Base-by-base conservation (phyloP, 441 rosid species). In the Oxalis stricta region DNA sequence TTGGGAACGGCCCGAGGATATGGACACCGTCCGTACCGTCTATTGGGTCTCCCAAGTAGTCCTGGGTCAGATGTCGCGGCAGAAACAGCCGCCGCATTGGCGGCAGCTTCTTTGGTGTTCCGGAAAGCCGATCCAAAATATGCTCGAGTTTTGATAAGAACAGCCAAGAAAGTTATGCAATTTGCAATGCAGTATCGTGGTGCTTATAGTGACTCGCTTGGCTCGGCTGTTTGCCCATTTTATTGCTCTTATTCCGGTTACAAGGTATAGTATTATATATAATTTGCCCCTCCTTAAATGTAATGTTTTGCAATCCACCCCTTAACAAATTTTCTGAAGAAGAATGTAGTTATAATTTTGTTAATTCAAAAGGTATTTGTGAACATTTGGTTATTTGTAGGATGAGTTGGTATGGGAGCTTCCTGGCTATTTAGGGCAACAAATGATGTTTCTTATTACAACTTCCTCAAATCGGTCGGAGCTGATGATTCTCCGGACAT, bases 231-330 rank as follows among this genome's bases (percentile, higher is more conserved):
- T 2, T 88, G 93, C 61, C 95, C 95, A 8, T 88, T 84, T 59
- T 88, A 88, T 40, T 84, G 95, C 77, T 88, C 95, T 0, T 88
- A 88, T 60, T 84, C 93, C 7, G 97, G 97, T 31, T 88, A 75
- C 33, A 70, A 79, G 79, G 96, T 79, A 50, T 32, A 37, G 1
- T 37, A 33, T 35, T 16, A 8, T 10, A 8, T n/a, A n/a, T n/a
- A n/a, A 15, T 10, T 13, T 1, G 2, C 10, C 5, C 4, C 9
- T 6, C 15, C 1, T 3, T 45, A 40, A 12, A 12, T 11, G 2
- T 10, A 0, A 10, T n/a, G n/a, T n/a, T n/a, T n/a, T n/a, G n/a
- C n/a, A n/a, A n/a, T n/a, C n/a, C n/a, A n/a, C n/a, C n/a, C n/a
- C n/a, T n/a, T n/a, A n/a, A n/a, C n/a, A n/a, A n/a, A n/a, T n/a